A percentile compares a stretch with the other conserved stretches of the same genome.
These are phyloP conservation scores for Cinnamomum micranthum DNA, from an alignment of 164 flowering plant species.

Conservation along the genomic window DNA sequence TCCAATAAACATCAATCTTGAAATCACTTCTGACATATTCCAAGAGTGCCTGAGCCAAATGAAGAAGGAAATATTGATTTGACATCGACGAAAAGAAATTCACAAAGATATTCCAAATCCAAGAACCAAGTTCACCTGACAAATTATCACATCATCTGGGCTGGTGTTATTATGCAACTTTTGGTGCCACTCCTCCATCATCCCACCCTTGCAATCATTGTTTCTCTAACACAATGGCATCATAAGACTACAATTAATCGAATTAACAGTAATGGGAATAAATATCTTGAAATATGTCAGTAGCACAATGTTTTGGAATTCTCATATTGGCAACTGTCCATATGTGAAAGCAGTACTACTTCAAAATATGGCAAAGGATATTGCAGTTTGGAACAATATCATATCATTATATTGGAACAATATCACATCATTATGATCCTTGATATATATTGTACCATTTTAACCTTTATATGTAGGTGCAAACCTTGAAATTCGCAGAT, in stretches of 20 bases:
- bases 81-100: neutral
- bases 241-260: neutral
- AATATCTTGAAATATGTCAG: too few relatives aligned
- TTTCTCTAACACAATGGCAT: constrained; percentile 21
- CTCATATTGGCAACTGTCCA: neutral
- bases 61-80: neutral
- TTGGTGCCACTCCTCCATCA: constrained; percentile 40
- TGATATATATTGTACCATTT: too few relatives aligned
- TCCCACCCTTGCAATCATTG: constrained; percentile 33
- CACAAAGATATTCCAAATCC: neutral
- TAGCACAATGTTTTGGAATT: neutral
- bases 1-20: constrained; percentile 23
- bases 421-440: neutral
- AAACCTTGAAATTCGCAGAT: neutral
- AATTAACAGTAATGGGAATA: neutral
- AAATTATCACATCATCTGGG: constrained; percentile 31
- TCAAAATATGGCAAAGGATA: neutral
- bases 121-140: constrained; percentile 21
- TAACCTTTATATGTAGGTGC: neutral
- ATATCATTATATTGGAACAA: neutral
- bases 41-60: constrained; percentile 25
- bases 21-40: constrained; percentile 26
- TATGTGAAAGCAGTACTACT: neutral
- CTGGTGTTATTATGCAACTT: constrained; percentile 31
- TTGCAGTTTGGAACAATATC: neutral